Evolutionary conservation across 352 stramenopile species (phyloP).

Genomic region (Pythium sukuiense): DNA sequence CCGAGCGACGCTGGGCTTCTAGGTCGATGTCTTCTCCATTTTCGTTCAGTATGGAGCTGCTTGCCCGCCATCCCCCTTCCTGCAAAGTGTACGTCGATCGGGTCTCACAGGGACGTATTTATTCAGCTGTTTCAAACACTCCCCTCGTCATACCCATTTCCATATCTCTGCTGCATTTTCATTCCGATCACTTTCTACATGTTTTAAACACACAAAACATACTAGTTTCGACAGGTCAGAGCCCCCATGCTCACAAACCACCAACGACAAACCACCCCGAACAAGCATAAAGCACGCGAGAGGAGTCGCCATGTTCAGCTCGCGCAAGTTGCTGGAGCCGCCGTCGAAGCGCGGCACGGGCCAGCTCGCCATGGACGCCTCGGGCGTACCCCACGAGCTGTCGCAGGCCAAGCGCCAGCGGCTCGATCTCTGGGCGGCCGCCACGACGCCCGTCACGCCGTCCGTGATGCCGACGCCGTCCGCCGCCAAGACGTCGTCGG

Average conservation of each 20-base stretch:
- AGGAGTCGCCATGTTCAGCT: conserved; percentile 55
- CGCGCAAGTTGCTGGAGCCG: conserved; percentile 66
- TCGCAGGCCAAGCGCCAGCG: conserved; percentile 59
- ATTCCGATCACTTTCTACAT: not conserved
- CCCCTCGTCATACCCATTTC: not conserved
- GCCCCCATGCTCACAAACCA: conserved; percentile 4
- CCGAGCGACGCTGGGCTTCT: conserved; percentile 75
- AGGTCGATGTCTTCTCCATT: conserved; percentile 24
- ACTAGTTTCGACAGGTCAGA: not conserved
- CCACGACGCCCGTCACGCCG: conserved; percentile 1
- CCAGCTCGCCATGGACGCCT: conserved; percentile 32
- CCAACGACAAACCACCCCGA: not conserved
- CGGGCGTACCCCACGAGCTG: conserved; percentile 14
- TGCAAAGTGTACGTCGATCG: conserved; percentile 14
- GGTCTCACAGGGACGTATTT: conserved; percentile 35
- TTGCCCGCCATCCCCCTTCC: not conserved
- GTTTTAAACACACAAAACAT: conserved; percentile 1
- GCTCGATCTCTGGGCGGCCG: conserved; percentile 37
- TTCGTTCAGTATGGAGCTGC: conserved; percentile 7
- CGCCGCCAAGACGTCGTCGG: not conserved
- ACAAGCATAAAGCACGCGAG: conserved; percentile 2
- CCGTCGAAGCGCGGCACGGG: conserved; percentile 58
- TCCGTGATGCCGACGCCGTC: conserved; percentile 13
- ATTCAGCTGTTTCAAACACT: conserved; percentile 33
- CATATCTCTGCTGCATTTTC: not conserved